Conservation (phyloP, 495 filamentous ascomycete genomes). For the Aspergillus nanangensis region DNA sequence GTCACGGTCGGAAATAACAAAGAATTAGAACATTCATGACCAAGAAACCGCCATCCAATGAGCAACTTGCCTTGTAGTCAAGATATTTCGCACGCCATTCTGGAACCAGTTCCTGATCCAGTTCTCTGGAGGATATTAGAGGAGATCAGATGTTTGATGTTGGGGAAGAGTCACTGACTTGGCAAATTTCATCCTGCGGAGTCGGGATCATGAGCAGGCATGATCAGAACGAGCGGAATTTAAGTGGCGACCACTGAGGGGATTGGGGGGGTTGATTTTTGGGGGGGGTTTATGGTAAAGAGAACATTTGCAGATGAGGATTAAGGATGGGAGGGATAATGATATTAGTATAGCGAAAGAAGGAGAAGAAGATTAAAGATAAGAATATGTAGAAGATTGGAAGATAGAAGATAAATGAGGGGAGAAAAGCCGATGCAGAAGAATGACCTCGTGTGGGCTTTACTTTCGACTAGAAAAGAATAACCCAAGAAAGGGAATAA, state of each 20-base stretch:
- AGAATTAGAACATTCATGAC: background rate
- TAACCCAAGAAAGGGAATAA: no score
- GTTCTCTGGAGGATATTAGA: constrained; percentile 51
- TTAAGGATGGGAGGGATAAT: no score
- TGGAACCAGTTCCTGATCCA: constrained; percentile 82
- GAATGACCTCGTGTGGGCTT: no score
- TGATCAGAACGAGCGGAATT: constrained; percentile 11
- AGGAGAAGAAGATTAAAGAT: no score
- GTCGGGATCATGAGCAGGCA: constrained; percentile 15
- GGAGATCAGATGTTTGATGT: constrained; percentile 6
- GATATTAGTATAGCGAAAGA: no score
- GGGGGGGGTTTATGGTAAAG: no score
- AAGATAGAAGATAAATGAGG: no score
- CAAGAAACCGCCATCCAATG: background rate
- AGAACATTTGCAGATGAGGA: no score
- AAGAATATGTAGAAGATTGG: no score
- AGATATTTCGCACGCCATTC: constrained; percentile 93
- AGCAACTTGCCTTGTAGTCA: constrained; percentile 70
- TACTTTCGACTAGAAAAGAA: no score
- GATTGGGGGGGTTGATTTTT: no score
- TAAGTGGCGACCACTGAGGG: constrained; percentile 3
- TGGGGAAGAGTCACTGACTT: constrained; percentile 40
- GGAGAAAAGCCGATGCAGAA: no score
- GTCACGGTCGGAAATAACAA: background rate
- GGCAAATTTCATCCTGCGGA: constrained; percentile 57